Evolutionary conservation across 208 protist species (phyloP), one percentile per base, ranked within the genome.

Genomic region (Spongospora subterranea): DNA sequence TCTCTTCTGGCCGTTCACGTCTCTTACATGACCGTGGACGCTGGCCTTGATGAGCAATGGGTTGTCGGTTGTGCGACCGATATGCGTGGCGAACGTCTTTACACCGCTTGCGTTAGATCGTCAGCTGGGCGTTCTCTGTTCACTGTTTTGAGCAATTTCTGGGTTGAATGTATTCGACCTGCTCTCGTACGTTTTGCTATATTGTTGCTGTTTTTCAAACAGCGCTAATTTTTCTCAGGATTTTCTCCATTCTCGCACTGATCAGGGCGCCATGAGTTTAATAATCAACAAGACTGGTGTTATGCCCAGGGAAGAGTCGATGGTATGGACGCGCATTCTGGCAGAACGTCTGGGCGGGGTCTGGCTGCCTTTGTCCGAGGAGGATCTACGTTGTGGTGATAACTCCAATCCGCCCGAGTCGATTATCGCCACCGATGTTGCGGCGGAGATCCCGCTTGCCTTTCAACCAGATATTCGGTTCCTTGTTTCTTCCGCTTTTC

Each of bases 221-320:
- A 60, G 24, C 50, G 6, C n/a, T 6, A 60, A 29, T 60, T 60
- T 24, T 60, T 6, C 24, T 60, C 50, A 60, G 71, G 71, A 82
- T 43, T 82, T 82, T 82, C n/a, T 82, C 6, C 71, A 82, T 82
- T 82, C 71, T 6, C 71, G 71, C 71, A 82, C 71, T 6, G 71
- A 82, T 43, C 71, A 82, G n/a, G 71, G 71, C 35, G 17, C 71
- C 17, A 82, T 82, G 71, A 82, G 17, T 6, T 6, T 82, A 20
- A n/a, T 35, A 20, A n/a, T 82, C 17, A 40, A 20, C 71, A 82
- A 43, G 71, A 82, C 17, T 43, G 71, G 71, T 6, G 35, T n/a
- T 6, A 82, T 82, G 71, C n/a, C 71, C 40, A n/a, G 17, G 17
- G 71, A 82, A 17, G 71, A 82, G n/a, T 43, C 11, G 17, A 40